Conservation (phyloP, 2,329 filamentous ascomycete genomes). For the Colletotrichum aenigma region DNA sequence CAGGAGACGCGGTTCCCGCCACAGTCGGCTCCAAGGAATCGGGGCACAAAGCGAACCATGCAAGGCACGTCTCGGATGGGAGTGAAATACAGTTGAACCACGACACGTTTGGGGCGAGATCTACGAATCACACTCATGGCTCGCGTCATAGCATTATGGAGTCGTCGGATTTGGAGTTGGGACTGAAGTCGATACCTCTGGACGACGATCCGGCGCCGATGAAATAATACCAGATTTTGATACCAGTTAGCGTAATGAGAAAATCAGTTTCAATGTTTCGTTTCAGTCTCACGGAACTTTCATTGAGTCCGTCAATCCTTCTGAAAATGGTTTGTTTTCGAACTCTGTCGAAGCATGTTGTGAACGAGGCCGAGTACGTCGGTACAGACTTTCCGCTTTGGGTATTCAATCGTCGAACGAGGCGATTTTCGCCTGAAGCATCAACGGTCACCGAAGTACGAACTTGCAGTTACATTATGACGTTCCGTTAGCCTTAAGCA, state of each 20-base stretch:
- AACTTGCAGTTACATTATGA: not conserved
- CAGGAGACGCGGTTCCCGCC: not conserved
- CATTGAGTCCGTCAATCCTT: not conserved
- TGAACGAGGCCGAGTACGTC: not conserved
- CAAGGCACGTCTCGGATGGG: not conserved
- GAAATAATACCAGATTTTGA: not conserved
- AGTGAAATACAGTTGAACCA: not conserved
- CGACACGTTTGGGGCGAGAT: not conserved
- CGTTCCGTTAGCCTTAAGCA: not conserved
- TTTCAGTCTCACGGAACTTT: not conserved
- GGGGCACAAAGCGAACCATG: not conserved
- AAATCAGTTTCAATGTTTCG: not conserved
- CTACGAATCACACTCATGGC: not conserved
- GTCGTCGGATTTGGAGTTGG: not conserved
- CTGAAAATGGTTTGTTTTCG: not conserved
- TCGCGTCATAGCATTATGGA: not conserved
- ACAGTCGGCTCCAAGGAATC: not conserved
- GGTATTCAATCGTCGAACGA: not conserved
- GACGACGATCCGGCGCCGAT: not conserved
- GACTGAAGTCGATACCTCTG: not conserved
- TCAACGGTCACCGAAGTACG: not conserved
- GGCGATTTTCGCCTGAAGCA: not conserved
- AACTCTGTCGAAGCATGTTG: not conserved
- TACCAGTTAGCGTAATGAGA: not conserved
- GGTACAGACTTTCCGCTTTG: not conserved